Evolutionary conservation across 2,329 filamentous ascomycete genomes (phyloP).

Genomic region (Plectosphaerella sp.): DNA sequence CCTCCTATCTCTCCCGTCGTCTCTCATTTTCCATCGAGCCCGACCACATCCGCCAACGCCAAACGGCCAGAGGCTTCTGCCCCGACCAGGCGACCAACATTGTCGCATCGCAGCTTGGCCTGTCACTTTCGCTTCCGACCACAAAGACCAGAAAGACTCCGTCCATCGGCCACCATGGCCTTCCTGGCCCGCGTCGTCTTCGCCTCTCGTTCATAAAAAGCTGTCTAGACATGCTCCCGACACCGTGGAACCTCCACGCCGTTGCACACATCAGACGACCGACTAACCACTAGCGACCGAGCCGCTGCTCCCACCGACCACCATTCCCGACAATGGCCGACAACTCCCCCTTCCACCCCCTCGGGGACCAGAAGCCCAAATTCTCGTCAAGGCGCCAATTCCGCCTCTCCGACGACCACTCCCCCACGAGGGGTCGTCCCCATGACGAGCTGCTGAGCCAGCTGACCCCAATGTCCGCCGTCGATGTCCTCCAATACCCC

Average conservation of each 20-base stretch:
- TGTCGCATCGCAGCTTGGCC: neutral
- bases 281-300: conserved; percentile 8
- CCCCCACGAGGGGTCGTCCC: conserved; percentile 40
- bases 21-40: neutral
- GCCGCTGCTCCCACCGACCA: conserved; percentile 3
- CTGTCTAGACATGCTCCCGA: neutral
- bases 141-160: neutral
- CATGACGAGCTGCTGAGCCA: conserved; percentile 57
- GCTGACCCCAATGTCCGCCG: conserved; percentile 55
- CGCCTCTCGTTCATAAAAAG: neutral
- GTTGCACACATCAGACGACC: conserved; percentile 4
- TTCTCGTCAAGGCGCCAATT: conserved; percentile 31
- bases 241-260: neutral
- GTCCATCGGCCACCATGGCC: conserved; percentile 1
- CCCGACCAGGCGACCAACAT: neutral
- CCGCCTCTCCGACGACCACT: conserved; percentile 32
- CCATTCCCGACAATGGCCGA: conserved; percentile 26
- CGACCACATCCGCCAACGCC: neutral
- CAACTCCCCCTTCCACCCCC: conserved; percentile 25
- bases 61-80: neutral
- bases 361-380: conserved; percentile 25
- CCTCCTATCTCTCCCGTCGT: neutral
- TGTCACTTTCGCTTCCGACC: neutral
- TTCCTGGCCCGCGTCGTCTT: neutral
- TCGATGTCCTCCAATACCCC: conserved; percentile 54